Evolutionary conservation across 164 flowering plant genomes (phyloP), one percentile per base, ranked within the genome.

Genomic region (Houttuynia cordata): DNA sequence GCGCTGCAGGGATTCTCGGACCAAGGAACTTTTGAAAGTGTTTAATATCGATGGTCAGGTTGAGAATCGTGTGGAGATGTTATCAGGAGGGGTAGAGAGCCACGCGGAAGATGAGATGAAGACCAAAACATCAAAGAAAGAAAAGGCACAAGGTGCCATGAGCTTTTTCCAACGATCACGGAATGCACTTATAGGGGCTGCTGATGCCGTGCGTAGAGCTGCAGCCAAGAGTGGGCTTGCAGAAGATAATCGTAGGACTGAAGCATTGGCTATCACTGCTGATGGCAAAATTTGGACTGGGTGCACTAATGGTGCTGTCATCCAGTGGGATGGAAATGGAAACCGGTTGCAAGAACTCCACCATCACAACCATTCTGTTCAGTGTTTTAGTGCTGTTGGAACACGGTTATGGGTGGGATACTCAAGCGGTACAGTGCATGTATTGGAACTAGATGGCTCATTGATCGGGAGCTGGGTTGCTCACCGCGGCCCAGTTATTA

Each of bases 151-250:
- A 58, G 83, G 86, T 39, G 6, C 74, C 23, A 23, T 74, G 45
- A 74, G 68, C 45, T 88, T 94, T 66, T 74, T 94, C 60, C 95
- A 87, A 66, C 81, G 97, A 12, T 94, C 99, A 34, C 88, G 99
- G 10, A 94, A 85, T 75, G 99, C 97, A 66, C 76, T 94, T 64
- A 78, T 88, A 76, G 99, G 97, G 75, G 99, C 99, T 49, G 99
- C 96, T 56, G 99, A 87, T 75, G 99, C 96, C 64, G 96, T 94
- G 40, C 89, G 99, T 12, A 76, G 96, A 63, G 99, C 76, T 69
- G 97, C 99, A 47, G 73, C 79, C 4, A 88, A 87, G 61, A 81
- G 87, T 5, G 66, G 82, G 24, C 85, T 83, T 65, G 80, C 64
- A 24, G 99, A 91, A 24, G 97, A 91, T 62, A 79, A 61, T 62